These are phyloP conservation scores for Endothia cerciana DNA, from an alignment of 2,329 filamentous ascomycete species.

Conservation along the genomic window DNA sequence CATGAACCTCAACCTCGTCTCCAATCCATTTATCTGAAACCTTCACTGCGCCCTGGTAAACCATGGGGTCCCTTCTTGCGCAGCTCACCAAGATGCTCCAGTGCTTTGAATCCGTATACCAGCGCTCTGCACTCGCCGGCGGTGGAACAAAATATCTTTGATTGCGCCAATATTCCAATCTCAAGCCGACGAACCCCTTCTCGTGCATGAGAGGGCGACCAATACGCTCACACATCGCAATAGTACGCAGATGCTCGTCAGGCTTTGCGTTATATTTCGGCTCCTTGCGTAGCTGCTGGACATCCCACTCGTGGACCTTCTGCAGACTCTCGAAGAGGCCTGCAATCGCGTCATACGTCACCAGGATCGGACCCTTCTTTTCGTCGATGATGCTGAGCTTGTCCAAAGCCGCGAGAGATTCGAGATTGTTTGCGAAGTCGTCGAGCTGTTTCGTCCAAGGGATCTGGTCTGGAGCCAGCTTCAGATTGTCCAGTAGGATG, in stretches of 20 bases:
- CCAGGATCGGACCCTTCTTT: conserved; percentile 57
- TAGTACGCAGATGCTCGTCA: conserved; percentile 55
- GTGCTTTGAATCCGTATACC: conserved; percentile 49
- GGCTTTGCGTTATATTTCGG: conserved; percentile 48
- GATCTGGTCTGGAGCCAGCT: conserved; percentile 61
- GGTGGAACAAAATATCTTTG: conserved; percentile 45
- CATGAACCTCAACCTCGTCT: conserved; percentile 59
- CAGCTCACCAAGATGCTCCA: conserved; percentile 74
- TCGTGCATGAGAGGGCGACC: conserved; percentile 74
- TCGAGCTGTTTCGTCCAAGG: conserved; percentile 73
- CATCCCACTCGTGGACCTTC: conserved; percentile 73
- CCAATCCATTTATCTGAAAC: conserved; percentile 77
- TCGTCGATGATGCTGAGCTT: conserved; percentile 63
- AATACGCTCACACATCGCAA: conserved; percentile 70
- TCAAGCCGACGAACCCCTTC: conserved; percentile 67
- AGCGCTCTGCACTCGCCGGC: conserved; percentile 36
- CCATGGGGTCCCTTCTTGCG: conserved; percentile 48
- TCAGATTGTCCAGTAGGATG: conserved; percentile 69
- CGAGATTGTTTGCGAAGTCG: conserved; percentile 72
- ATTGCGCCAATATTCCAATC: conserved; percentile 78
- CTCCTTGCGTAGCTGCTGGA: conserved; percentile 59
- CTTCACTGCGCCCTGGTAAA: conserved; percentile 62
- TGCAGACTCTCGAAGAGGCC: conserved; percentile 73
- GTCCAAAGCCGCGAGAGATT: conserved; percentile 70
- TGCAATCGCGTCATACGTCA: conserved; percentile 77